Base-by-base conservation (phyloP, 2,329 filamentous ascomycete species). In the Aspergillus tamarii region DNA sequence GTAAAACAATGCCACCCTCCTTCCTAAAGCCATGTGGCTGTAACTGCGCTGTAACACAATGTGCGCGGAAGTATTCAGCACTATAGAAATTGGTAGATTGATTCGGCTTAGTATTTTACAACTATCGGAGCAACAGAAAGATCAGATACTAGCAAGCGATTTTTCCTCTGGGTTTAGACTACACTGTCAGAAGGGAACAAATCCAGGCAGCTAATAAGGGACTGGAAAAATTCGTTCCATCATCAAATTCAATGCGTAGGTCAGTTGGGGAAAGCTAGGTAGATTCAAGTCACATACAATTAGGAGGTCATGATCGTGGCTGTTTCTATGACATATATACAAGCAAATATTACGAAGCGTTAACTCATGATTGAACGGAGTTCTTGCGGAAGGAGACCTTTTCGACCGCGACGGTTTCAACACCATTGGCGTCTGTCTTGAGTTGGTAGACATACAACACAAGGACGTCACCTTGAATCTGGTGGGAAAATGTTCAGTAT, bases 381-480 rank as follows among this genome's bases (percentile, higher is more conserved):
- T 89, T 89, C 82, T 93, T 94, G 72, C 91, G 91, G 78, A 91
- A 94, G 57, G 91, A 93, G 66, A 94, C 91, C 82, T 94, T 94
- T 78, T 94, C 91, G 48, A 94, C 91, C 19, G 89, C 90, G 53
- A 94, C 91, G 64, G 89, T 93, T 78, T 94, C 91, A 41, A 87
- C 87, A 19, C 91, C 91, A 69, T 91, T 89, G 62, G 87, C 88
- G 71, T 93, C 91, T 75, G 90, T 93, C 76, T 89, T 87, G 73
- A 94, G 79, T 77, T 94, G 91, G 77, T 98, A 98, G 59, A 98
- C 94, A 78, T 98, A 98, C 57, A 98, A 85, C 64, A 96, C 96
- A 69, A 98, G 86, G 19, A 96, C 96, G 76, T 97, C 96, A 36
- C 94, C 94, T 87, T 98, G 94, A 41, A 96, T 92, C 93, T 96